Conservation (phyloP, 768 basidiomycete species). For the Lentinula boryana region DNA sequence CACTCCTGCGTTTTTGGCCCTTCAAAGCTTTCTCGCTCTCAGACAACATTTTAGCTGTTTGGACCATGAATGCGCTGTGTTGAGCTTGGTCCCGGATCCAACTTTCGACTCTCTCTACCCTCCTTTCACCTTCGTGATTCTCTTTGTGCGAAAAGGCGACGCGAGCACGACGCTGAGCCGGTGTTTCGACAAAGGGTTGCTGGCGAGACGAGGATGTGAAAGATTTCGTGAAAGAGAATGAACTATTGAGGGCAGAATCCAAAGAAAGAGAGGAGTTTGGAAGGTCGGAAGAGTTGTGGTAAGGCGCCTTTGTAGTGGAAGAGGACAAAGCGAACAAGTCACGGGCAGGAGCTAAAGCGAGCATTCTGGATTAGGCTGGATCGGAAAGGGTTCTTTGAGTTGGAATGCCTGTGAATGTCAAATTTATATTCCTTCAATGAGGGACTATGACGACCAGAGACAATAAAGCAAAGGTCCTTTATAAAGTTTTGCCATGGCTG, state of each 20-base stretch:
- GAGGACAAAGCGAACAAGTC: background rate
- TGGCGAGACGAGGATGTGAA: background rate
- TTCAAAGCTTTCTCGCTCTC: background rate
- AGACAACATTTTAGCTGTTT: background rate
- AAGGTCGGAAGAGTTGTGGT: background rate
- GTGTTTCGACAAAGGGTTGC: background rate
- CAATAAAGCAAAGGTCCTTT: background rate
- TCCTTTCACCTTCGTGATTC: background rate
- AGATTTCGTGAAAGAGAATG: background rate
- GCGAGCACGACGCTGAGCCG: conserved; percentile 5
- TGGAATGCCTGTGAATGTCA: background rate
- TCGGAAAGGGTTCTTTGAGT: background rate
- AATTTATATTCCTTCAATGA: background rate
- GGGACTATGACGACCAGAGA: background rate
- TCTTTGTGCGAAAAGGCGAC: background rate
- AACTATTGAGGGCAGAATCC: background rate
- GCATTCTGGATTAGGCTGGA: background rate
- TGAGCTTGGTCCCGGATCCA: conserved; percentile 1
- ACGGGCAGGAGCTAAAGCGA: conserved; percentile 2
- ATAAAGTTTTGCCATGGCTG: background rate
- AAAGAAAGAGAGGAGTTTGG: background rate
- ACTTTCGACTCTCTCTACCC: background rate
- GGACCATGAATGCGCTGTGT: background rate
- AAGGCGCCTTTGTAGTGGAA: background rate
- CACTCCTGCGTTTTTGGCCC: background rate